A percentile compares a stretch with the other conserved stretches of the same genome.
Conservation (phyloP, 768 basidiomycete species). For the Mycena rosella region DNA sequence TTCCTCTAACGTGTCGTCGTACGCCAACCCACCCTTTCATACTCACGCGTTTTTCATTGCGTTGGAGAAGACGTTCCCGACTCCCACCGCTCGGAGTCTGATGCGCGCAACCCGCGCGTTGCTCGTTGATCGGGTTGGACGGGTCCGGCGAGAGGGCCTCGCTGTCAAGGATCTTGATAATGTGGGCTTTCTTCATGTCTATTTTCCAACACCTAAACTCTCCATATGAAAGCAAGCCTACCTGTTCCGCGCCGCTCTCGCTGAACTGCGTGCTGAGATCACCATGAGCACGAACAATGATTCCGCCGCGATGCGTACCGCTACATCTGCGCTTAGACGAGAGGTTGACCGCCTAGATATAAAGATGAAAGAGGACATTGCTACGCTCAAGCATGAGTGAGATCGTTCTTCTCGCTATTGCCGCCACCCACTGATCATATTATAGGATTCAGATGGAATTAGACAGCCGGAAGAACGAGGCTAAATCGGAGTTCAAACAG, state of each 20-base stretch:
- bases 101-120: conserved; percentile 89
- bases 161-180: conserved; percentile 86
- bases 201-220: conserved; percentile 6
- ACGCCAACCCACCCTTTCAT: conserved; percentile 82
- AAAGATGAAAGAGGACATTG: conserved; percentile 95
- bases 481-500: conserved; percentile 84
- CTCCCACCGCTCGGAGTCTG: conserved; percentile 78
- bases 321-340: conserved; percentile 80
- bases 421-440: conserved; percentile 14
- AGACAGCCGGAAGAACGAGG: conserved; percentile 93
- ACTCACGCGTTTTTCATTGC: conserved; percentile 83
- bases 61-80: conserved; percentile 81
- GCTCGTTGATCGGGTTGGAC: conserved; percentile 80
- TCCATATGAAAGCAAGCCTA: conserved; percentile 84
- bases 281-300: conserved; percentile 88
- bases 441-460: conserved; percentile 96
- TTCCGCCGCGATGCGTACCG: conserved; percentile 81
- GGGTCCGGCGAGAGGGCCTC: conserved; percentile 79
- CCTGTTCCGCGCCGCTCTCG: conserved; percentile 92
- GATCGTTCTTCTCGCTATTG: conserved; percentile 16
- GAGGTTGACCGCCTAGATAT: conserved; percentile 89
- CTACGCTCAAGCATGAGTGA: conserved; percentile 92
- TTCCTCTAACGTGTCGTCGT: conserved; percentile 45
- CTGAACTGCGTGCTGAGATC: conserved; percentile 89
- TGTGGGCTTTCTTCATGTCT: conserved; percentile 56